Evolutionary conservation across 371 early-diverging fungal genomes (phyloP).

Genomic region (Apophysomyces variabilis): DNA sequence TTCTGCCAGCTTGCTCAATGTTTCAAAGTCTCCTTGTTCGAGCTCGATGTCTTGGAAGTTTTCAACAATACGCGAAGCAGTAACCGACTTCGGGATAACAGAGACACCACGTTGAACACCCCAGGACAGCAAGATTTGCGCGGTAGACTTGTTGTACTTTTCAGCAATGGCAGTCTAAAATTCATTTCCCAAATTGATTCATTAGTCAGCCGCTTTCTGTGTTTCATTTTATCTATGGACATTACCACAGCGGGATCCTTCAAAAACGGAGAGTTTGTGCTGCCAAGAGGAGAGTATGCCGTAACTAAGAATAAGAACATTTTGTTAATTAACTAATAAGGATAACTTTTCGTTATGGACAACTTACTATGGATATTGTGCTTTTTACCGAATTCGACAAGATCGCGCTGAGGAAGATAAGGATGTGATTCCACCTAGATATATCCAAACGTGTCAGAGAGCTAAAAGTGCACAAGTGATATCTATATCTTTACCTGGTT

Average conservation of each 20-base stretch:
- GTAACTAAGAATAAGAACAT: conserved; percentile 71
- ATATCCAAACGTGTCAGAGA: not conserved
- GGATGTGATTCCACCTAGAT: conserved; percentile 85
- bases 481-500: conserved; percentile 56
- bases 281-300: conserved; percentile 88
- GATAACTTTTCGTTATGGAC: not conserved
- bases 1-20: conserved; percentile 11
- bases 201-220: too few species aligned
- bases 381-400: conserved; percentile 64
- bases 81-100: conserved; percentile 70
- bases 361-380: conserved; percentile 31
- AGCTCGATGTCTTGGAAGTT: conserved; percentile 60
- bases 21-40: conserved; percentile 31
- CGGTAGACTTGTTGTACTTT: conserved; percentile 66
- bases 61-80: conserved; percentile 50
- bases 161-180: conserved; percentile 61
- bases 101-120: conserved; percentile 67
- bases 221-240: not conserved
- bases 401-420: conserved; percentile 76
- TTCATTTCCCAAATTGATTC: not conserved
- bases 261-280: conserved; percentile 48
- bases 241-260: conserved; percentile 40
- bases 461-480: not conserved
- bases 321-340: not conserved
- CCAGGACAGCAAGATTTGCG: conserved; percentile 83